A percentile compares a stretch with the other conserved stretches of the same genome.
Conservation (phyloP, 2,329 filamentous ascomycete species). For the Penicillium janthinellum region DNA sequence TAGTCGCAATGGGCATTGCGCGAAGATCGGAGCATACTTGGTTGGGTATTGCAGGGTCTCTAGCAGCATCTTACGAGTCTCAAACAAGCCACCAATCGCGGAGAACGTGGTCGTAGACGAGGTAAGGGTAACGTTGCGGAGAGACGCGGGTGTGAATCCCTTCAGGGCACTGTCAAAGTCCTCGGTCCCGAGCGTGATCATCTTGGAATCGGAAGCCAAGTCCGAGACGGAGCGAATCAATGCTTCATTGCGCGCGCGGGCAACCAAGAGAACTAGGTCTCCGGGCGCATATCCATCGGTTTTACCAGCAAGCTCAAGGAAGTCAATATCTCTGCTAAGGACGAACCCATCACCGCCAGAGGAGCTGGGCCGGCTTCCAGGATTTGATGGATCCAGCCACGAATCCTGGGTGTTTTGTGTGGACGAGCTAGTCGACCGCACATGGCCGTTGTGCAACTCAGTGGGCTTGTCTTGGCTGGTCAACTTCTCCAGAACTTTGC, state of each 20-base stretch:
- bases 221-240: conserved; percentile 77
- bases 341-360: conserved; percentile 65
- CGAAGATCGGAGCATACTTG: conserved; percentile 96
- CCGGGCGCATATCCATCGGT: conserved; percentile 99
- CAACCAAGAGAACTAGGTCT: conserved; percentile 81
- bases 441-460: conserved; percentile 46
- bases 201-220: conserved; percentile 51
- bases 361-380: conserved; percentile 52
- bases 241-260: conserved; percentile 86
- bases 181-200: conserved; percentile 65
- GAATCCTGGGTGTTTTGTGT: conserved; percentile 60
- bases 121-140: conserved; percentile 92
- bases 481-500: conserved; percentile 80
- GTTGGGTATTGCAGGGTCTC: conserved; percentile 97
- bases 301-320: conserved; percentile 87
- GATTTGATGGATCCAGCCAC: conserved; percentile 76
- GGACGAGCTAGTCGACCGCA: conserved; percentile 37
- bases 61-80: conserved; percentile 86
- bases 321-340: conserved; percentile 76
- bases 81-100: conserved; percentile 82
- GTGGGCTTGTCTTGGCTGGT: conserved; percentile 52
- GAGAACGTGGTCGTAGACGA: conserved; percentile 90
- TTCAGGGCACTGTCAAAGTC: conserved; percentile 86
- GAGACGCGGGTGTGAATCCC: conserved; percentile 91
- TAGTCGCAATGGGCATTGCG: conserved; percentile 89